Conservation (phyloP, 352 stramenopile genomes). For the Pythium graminicola region DNA sequence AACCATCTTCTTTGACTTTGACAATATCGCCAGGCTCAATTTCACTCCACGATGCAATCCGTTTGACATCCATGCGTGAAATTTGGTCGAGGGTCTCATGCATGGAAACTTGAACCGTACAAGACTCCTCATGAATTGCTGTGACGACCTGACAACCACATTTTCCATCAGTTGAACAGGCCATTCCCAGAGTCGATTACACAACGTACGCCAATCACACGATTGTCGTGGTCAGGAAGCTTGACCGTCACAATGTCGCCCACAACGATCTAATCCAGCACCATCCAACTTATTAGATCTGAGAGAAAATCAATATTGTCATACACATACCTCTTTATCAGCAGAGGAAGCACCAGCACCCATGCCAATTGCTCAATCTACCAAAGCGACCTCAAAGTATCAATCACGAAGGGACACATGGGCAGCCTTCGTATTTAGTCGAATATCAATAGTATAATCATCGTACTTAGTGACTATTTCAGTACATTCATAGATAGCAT, state of each 20-base stretch:
- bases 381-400: neutral
- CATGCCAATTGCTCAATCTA: no score
- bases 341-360: conserved; percentile 19
- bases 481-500: neutral
- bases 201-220: conserved; percentile 44
- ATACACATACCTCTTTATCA: conserved; percentile 21
- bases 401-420: conserved; percentile 6
- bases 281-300: no score
- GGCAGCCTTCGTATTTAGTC: conserved; percentile 2
- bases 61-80: conserved; percentile 34
- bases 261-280: conserved; percentile 37
- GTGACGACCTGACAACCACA: conserved; percentile 32
- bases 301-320: neutral
- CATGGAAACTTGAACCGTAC: conserved; percentile 49
- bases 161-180: neutral
- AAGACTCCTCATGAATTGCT: conserved; percentile 38
- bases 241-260: conserved; percentile 55
- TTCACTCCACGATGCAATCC: conserved; percentile 57
- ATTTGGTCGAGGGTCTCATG: conserved; percentile 39
- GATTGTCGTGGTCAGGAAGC: conserved; percentile 37
- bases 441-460: neutral
- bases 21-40: conserved; percentile 57
- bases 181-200: neutral
- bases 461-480: neutral
- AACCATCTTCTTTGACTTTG: conserved; percentile 59